Evolutionary conservation across 352 stramenopile genomes (phyloP).

Genomic region (Globisporangium camurandrum): DNA sequence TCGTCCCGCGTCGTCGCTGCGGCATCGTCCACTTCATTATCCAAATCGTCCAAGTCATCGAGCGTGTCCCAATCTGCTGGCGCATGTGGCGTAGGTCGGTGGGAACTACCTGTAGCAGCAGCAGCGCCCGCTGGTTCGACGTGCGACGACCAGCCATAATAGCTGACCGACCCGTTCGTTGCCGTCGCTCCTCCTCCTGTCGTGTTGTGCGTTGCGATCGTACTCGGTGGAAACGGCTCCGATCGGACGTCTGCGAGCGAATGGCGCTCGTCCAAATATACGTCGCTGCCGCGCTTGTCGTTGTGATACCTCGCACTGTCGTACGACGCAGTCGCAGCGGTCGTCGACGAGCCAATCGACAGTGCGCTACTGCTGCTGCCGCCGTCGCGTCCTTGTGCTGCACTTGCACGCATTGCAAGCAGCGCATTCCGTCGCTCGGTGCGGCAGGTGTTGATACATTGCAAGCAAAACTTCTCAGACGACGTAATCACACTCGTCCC

Average conservation of each 20-base stretch:
- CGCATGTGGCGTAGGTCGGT: too few species aligned
- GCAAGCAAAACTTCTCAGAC: conserved; percentile 78
- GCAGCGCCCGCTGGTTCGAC: too few species aligned
- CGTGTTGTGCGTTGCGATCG: background rate
- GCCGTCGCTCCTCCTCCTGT: background rate
- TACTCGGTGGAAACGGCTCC: background rate
- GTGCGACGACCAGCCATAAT: conserved; percentile 52
- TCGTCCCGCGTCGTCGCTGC: too few species aligned
- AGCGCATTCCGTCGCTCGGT: conserved; percentile 40
- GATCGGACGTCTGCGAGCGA: conserved; percentile 20
- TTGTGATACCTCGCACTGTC: conserved; percentile 1
- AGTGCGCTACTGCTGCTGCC: too few species aligned
- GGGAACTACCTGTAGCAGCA: too few species aligned
- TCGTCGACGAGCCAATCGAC: background rate
- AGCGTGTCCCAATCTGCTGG: too few species aligned
- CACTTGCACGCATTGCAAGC: conserved; percentile 8
- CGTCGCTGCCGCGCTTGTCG: conserved; percentile 10
- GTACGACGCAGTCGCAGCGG: conserved; percentile 4
- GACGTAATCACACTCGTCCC: conserved; percentile 45
- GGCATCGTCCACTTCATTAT: too few species aligned
- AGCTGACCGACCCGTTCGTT: conserved; percentile 27
- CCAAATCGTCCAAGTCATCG: too few species aligned
- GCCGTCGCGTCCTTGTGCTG: background rate
- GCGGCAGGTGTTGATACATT: conserved; percentile 66
- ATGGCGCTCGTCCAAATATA: conserved; percentile 10